Evolutionary conservation across 495 filamentous ascomycete species (phyloP).

Genomic region (Neurospora intermedia): DNA sequence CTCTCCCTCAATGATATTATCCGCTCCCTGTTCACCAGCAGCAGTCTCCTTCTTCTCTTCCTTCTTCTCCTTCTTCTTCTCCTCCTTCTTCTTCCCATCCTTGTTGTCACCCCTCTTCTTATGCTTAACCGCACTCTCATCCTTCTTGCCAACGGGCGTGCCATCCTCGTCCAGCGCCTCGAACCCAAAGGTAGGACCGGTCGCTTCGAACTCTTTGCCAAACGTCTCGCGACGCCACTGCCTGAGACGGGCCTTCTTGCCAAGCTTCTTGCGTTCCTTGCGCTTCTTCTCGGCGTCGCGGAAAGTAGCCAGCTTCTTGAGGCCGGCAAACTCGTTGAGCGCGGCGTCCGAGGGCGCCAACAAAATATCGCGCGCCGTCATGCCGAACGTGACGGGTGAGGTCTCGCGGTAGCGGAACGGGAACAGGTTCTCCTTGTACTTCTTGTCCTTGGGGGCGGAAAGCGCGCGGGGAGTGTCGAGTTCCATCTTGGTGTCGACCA

Average conservation of each 20-base stretch:
- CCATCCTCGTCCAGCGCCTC: constrained; percentile 16
- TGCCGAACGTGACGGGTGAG: constrained; percentile 77
- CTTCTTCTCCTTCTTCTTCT: constrained; percentile 22
- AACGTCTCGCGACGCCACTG: constrained; percentile 92
- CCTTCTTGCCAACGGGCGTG: neutral
- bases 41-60: constrained; percentile 19
- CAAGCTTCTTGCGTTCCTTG: constrained; percentile 73
- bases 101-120: constrained; percentile 6
- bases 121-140: neutral
- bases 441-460: constrained; percentile 18
- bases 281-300: constrained; percentile 78
- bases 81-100: neutral
- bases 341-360: constrained; percentile 72
- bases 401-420: constrained; percentile 90
- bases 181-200: constrained; percentile 38
- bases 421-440: constrained; percentile 6
- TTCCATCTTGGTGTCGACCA: constrained; percentile 76
- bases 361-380: constrained; percentile 82
- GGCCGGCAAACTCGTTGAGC: constrained; percentile 80
- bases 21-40: neutral
- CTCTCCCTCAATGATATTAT: constrained; percentile 22
- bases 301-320: constrained; percentile 91
- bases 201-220: constrained; percentile 48
- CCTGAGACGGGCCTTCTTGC: constrained; percentile 81
- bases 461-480: constrained; percentile 52